phyloP scores from a whole-genome alignment of 2,329 filamentous ascomycete species.

The Madurella mycetomatis region DNA sequence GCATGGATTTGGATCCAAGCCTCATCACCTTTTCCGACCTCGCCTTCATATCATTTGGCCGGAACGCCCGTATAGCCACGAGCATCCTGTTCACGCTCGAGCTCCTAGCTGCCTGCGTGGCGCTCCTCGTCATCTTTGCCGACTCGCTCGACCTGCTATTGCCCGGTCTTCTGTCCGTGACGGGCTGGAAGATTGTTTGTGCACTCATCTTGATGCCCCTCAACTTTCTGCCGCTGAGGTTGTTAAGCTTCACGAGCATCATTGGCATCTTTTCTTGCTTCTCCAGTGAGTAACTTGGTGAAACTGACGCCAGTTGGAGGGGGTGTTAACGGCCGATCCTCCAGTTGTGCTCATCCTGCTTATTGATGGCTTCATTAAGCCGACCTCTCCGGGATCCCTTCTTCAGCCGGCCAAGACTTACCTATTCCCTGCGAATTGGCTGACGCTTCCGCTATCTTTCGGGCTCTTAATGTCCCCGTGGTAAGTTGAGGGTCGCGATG shows the following conservation, averaged over 20 bases:
- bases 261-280: constrained; percentile 89
- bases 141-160: constrained; percentile 80
- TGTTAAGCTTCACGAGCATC: constrained; percentile 86
- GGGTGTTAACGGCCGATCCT: background rate
- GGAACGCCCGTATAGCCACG: constrained; percentile 72
- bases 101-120: constrained; percentile 81
- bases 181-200: constrained; percentile 81
- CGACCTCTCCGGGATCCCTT: constrained; percentile 73
- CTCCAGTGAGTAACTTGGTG: constrained; percentile 60
- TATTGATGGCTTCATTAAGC: constrained; percentile 81
- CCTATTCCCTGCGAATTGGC: constrained; percentile 81
- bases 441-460: constrained; percentile 79
- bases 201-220: constrained; percentile 73
- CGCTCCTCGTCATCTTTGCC: constrained; percentile 85
- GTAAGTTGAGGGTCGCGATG: constrained; percentile 10
- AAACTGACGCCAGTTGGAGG: no score
- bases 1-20: constrained; percentile 77
- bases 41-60: constrained; percentile 85
- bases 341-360: constrained; percentile 79
- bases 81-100: constrained; percentile 86
- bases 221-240: constrained; percentile 76
- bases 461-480: constrained; percentile 79
- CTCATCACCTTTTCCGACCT: constrained; percentile 94
- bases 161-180: constrained; percentile 59
- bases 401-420: constrained; percentile 74